Base-by-base conservation (phyloP, 2,329 filamentous ascomycete species). In the Claviceps fusiformis region DNA sequence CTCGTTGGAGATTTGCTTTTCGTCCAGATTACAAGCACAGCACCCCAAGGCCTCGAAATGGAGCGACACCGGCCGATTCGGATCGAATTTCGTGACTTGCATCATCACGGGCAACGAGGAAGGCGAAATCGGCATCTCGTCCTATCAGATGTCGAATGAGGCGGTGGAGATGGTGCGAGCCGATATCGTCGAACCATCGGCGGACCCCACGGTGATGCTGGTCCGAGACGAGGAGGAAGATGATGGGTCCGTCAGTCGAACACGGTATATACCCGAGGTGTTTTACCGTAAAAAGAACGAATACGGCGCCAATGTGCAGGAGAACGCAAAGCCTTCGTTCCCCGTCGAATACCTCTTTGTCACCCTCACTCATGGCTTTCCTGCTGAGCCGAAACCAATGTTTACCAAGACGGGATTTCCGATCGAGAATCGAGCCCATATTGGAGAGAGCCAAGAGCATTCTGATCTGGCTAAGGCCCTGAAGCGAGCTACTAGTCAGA, bases 201-300 rank as follows among this genome's bases (percentile, higher is more conserved):
- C 91, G 35, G 92, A 97, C 60, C 93, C 93, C 2, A 84, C 81
- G 7, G 85, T 92, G 53, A 96, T 98, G 92, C 81, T 98, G 49
- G 93, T 98, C 5, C 89, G 91, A 58, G 86, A 87, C 29, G 92
- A 97, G 66, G 87, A 92, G 57, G 90, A 96, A 62, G 87, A 91
- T 53, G 86, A 90, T 60, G 82, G 75, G 61, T 82, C 74, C 55
- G 75, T 71, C 52, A 85, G 79, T 67, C 83, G 82, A 55, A 84
- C 86, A 29, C 81, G 91, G 63, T 98, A 98, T 66, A 95, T 98
- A 27, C 93, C 93, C 0, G 93, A 98, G 65, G 92, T 98, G 5
- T 98, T 97, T 71, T 98, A 95, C 73, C 83, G 92, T 58, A 85
- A 82, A 62, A 89, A 95, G 70, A 98, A 98, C 70, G 92, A 98